These are phyloP conservation scores for Ogataea methanolica DNA, from an alignment of 805 yeast species.

Conservation along the genomic window DNA sequence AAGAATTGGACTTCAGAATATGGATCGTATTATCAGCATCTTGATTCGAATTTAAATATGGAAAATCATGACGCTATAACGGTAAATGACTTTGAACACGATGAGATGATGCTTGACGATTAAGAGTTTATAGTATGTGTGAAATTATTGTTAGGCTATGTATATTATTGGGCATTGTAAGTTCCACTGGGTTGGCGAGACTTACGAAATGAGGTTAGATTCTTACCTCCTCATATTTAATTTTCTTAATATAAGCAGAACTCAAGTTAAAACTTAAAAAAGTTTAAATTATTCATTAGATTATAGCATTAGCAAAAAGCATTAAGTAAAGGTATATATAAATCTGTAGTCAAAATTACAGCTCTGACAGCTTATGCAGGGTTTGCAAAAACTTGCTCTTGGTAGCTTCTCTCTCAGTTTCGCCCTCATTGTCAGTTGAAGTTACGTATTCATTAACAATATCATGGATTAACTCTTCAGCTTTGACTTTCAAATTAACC, in stretches of 20 bases:
- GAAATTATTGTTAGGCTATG: neutral
- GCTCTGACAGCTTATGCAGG: conserved; percentile 6
- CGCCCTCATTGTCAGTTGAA: neutral
- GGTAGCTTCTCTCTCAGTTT: neutral
- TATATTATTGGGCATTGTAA: neutral
- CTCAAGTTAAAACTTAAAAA: no score
- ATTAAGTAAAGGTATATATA: neutral
- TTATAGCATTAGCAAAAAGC: no score
- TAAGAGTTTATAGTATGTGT: neutral
- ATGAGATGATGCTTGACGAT: conserved; percentile 6
- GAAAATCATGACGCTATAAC: neutral
- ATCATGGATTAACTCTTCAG: conserved; percentile 18
- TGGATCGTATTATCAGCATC: conserved; percentile 7
- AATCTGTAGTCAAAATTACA: neutral
- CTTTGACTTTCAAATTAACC: conserved; percentile 20
- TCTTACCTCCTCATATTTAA: no score
- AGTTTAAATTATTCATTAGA: no score
- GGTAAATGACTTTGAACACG: neutral
- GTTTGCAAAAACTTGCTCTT: conserved; percentile 5
- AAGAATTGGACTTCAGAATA: conserved; percentile 7
- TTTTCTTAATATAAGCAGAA: no score
- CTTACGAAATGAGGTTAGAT: no score
- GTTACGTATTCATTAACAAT: conserved; percentile 10
- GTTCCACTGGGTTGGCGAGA: no score
- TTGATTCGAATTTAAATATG: neutral